Conservation (phyloP, 495 filamentous ascomycete genomes). For the Xylaria sp. region DNA sequence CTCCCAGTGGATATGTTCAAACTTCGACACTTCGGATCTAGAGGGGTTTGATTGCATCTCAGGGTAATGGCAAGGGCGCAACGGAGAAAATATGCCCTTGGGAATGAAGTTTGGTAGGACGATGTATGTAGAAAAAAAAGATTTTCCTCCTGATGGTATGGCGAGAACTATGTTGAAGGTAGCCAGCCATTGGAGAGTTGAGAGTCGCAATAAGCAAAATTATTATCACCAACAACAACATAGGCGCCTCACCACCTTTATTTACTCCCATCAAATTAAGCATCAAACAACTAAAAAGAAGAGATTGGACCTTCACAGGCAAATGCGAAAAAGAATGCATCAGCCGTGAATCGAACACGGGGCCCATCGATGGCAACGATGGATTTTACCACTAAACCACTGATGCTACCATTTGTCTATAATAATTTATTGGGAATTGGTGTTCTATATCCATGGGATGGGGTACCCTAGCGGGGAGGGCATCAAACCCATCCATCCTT, state of each 20-base stretch:
- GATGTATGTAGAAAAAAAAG: neutral
- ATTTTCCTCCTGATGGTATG: neutral
- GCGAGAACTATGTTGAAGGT: neutral
- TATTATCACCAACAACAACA: neutral
- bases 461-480: neutral
- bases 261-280: neutral
- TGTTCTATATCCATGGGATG: neutral
- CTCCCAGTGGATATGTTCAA: slow-evolving; percentile 21
- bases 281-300: neutral
- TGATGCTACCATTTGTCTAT: slow-evolving; percentile 37
- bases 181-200: neutral
- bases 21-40: slow-evolving; percentile 22
- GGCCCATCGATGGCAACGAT: slow-evolving; percentile 62
- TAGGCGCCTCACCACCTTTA: neutral
- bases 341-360: slow-evolving; percentile 60
- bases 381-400: slow-evolving; percentile 62
- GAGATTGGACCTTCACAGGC: neutral
- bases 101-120: neutral
- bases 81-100: neutral
- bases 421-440: neutral
- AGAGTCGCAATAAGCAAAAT: neutral
- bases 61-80: neutral
- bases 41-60: slow-evolving; percentile 23
- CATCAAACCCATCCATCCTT: neutral
- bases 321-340: slow-evolving; percentile 42